These are phyloP conservation scores for Exophiala xenobiotica DNA, from an alignment of 2,329 filamentous ascomycete genomes.

Conservation along the genomic window DNA sequence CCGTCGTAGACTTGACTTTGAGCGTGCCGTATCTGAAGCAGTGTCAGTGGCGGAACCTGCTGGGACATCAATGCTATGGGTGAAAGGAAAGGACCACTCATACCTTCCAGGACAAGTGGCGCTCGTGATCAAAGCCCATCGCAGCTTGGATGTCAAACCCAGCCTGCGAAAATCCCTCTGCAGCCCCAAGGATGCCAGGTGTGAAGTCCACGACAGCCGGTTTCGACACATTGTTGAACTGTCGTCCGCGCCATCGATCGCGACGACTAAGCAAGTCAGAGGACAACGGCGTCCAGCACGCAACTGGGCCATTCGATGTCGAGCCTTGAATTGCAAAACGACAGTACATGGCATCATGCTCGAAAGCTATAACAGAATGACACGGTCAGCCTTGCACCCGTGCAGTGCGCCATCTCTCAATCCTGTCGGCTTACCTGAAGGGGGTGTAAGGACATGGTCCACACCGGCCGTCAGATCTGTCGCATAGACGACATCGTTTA, in stretches of 20 bases:
- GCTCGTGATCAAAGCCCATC: constrained; percentile 16
- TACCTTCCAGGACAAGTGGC: constrained; percentile 18
- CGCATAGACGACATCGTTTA: constrained; percentile 15
- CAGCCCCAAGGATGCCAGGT: constrained; percentile 12
- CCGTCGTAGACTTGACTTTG: constrained; percentile 16
- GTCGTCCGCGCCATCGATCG: constrained; percentile 14
- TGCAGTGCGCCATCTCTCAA: no score
- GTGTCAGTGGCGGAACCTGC: not conserved
- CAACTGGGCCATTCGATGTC: not conserved
- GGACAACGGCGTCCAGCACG: constrained; percentile 17
- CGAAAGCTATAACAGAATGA: not conserved
- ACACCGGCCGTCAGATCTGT: not conserved
- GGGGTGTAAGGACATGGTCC: constrained; percentile 2
- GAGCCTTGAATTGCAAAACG: constrained; percentile 13
- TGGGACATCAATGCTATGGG: not conserved
- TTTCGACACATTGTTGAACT: constrained; percentile 4
- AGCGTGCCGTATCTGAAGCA: constrained; percentile 8
- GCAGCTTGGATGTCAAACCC: constrained; percentile 10
- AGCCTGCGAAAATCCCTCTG: constrained; percentile 21
- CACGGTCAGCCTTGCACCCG: not conserved
- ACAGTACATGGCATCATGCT: constrained; percentile 10
- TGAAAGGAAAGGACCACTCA: not conserved
- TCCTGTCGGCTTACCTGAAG: constrained; percentile 10
- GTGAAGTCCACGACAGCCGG: constrained; percentile 13
- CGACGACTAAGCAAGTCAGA: constrained; percentile 11